Evolutionary conservation across 441 rosid species (phyloP), one percentile per base, ranked within the genome.

Genomic region (Erodium chrysanthum): DNA sequence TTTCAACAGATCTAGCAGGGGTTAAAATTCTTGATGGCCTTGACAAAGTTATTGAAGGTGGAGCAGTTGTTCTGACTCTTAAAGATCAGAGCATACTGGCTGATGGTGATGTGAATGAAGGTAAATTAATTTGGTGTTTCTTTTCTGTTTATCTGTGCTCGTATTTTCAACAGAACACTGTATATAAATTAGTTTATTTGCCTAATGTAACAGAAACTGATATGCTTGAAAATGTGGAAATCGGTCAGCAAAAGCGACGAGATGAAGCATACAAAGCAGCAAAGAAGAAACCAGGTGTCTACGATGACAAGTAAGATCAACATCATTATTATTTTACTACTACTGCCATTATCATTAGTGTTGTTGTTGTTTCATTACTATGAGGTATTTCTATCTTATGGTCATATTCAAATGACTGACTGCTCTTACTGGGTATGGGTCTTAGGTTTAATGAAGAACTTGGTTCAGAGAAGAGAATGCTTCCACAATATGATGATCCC

Each of bases 221-320:
- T 84, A 86, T 88, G 97, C 96, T 94, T 69, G 99, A 91, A 85
- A 94, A 94, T 79, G 88, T 85, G 80, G 99, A 91, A 83, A 87
- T 94, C 76, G 99, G 99, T 65, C 96, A 89, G 84, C 99, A 94
- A 75, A 94, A 89, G 83, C 87, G 82, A 15, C 90, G 99, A 9
- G 80, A 84, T 27, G 96, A 90, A 44, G 94, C 97, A 72, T 94
- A 94, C 73, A 84, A 87, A 75, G 96, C 94, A 77, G 89, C 97
- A 33, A 94, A 89, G 84, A 91, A 88, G 75, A 91, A 83, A 79
- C 80, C 84, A 1, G 96, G 99, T 35, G 74, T 73, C 66, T 94
- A 87, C 67, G 88, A 81, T 76, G 96, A 94, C 68, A 89, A 89
- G 99, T 94, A 84, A 79, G 90, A 72, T 66, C 25, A 69, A 62